Evolutionary conservation across 768 basidiomycete genomes (phyloP), one percentile per base, ranked within the genome.

Genomic region (Epithele typhae): DNA sequence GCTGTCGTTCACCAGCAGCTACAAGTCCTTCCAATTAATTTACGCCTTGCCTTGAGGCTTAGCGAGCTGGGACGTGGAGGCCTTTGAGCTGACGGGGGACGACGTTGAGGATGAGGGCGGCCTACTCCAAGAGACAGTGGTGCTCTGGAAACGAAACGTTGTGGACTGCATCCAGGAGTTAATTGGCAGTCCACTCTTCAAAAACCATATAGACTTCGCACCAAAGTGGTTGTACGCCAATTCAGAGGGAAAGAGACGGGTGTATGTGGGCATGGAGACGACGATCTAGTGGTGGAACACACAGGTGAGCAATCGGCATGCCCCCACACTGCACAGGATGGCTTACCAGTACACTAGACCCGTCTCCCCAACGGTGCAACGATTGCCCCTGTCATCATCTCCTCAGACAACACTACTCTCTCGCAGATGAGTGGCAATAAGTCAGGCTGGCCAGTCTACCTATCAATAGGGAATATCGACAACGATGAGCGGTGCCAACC

Each of bases 261-360:
- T 72, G 0, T 73, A 62, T 45, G 42, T 48, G 41, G 70, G 77
- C 39, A 70, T 76, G 68, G 63, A 72, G 41, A 73, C 74, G 0
- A 72, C 67, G 0, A 62, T 68, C 36, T 78, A 76, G 76, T 77
- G 76, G 77, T 74, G 71, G 71, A 40, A 45, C 3, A 68, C 63
- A 1, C 76, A 78, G 63, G 76, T 77, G 46, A 34, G n/a, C n/a
- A n/a, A n/a, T n/a, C n/a, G n/a, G n/a, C n/a, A n/a, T n/a, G n/a
- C n/a, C n/a, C n/a, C n/a, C n/a, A n/a, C n/a, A n/a, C n/a, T n/a
- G n/a, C n/a, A n/a, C n/a, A n/a, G n/a, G n/a, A n/a, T n/a, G n/a
- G n/a, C n/a, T n/a, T n/a, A n/a, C n/a, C n/a, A n/a, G n/a, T n/a
- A n/a, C n/a, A n/a, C n/a, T n/a, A n/a, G n/a, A n/a, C n/a, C n/a